Base-by-base conservation (phyloP, 208 protist species). In the Trypanosoma conorhini region DNA sequence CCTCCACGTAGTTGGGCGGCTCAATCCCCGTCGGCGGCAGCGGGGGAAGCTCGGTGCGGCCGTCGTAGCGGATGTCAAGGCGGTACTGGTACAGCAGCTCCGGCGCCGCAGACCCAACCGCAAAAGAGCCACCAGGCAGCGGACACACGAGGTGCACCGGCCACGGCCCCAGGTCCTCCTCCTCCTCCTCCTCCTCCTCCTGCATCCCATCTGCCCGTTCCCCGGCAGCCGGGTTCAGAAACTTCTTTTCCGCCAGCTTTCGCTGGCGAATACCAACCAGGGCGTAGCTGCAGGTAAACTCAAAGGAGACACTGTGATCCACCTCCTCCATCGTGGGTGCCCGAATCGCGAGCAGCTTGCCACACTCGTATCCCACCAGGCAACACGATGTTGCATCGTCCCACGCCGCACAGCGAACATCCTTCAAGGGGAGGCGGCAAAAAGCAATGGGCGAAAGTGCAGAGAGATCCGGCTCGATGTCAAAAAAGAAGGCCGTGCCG, bases 401-500 rank as follows among this genome's bases (percentile, higher is more conserved):
- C 92, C 93, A 97, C 40, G 78, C 89, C 8, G 72, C 82, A 50
- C 85, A 92, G 5, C 71, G 72, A 26, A 81, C 83, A 55, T 83
- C 69, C 15, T 57, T 13, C 8, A 96, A 46, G 5, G 89, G 87
- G 12, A 89, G 52, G 5, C 63, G 65, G 61, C 92, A 94, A 73
- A 94, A 97, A 8, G 94, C 95, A 42, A 96, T 68, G 17, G 96
- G 89, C 50, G 62, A 10, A 31, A 94, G 74, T 7, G 65, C 38
- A 35, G 61, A 68, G 5, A 76, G 40, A 19, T 77, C 52, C 17
- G 67, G n/a, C 10, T 22, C 46, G n/a, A 94, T 77, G 0, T 71
- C 62, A 63, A 99, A 96, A 82, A 99, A 98, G 68, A 99, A 99
- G n/a, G 97, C 74, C 12, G 83, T 92, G 1, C 86, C 87, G 67